Percentiles rank a stretch among this genome's conserved stretches.
Evolutionary conservation across 164 flowering plant genomes (phyloP).

Genomic region (Annona squamosa): DNA sequence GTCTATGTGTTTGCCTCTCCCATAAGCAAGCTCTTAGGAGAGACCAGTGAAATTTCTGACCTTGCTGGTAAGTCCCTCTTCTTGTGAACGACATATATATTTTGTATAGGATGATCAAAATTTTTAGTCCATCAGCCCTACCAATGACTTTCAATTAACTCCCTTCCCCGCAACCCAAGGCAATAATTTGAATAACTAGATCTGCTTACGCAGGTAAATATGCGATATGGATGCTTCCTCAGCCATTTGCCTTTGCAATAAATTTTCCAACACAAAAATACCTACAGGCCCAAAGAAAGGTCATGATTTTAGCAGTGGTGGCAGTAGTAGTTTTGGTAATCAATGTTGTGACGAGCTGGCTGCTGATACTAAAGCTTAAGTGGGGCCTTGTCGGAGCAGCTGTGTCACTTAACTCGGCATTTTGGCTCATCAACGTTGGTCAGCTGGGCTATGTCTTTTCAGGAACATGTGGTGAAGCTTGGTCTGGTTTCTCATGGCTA

Average conservation of each 20-base stretch:
- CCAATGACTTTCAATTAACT: background rate
- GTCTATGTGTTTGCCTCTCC: background rate
- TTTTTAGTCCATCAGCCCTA: too few species aligned
- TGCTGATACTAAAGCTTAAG: conserved; percentile 21
- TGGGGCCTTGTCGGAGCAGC: conserved; percentile 78
- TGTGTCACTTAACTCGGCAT: conserved; percentile 46
- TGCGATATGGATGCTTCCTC: conserved; percentile 10
- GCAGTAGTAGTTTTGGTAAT: background rate
- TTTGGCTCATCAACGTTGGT: conserved; percentile 56
- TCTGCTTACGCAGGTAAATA: conserved; percentile 38
- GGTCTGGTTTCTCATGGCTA: conserved; percentile 64
- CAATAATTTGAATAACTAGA: background rate
- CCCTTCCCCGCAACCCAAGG: background rate
- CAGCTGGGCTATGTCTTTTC: conserved; percentile 46
- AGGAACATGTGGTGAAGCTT: conserved; percentile 54
- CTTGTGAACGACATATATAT: too few species aligned
- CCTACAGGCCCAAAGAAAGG: conserved; percentile 8
- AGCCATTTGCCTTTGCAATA: conserved; percentile 8
- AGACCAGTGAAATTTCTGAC: background rate
- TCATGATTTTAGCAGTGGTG: background rate
- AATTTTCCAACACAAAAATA: conserved; percentile 8
- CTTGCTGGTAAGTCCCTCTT: conserved; percentile 2
- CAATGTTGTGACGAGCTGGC: conserved; percentile 6
- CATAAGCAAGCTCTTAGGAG: conserved; percentile 5
- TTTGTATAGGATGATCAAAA: too few species aligned